Percentiles rank a stretch among this genome's conserved stretches.
Conservation (phyloP, 176 grass and related monocot species). For the Thinopyrum elongatum region DNA sequence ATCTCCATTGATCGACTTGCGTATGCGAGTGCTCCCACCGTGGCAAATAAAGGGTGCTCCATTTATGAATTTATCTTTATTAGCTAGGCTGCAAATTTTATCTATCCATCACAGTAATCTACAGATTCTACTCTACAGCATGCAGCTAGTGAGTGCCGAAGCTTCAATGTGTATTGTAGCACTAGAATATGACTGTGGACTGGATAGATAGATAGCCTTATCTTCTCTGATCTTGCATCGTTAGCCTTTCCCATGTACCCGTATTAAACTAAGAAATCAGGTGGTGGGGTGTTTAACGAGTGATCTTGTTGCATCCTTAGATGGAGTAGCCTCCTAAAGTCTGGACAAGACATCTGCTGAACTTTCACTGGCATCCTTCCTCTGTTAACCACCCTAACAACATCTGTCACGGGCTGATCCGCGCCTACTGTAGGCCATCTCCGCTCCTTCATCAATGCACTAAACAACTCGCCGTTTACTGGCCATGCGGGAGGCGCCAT, state of each 20-base stretch:
- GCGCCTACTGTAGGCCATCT: slow-evolving; percentile 1
- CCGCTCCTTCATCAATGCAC: slow-evolving; percentile 19
- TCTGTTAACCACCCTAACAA: slow-evolving; percentile 22
- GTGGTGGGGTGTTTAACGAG: slow-evolving; percentile 6
- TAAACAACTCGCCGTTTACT: slow-evolving; percentile 26
- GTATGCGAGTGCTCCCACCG: background rate
- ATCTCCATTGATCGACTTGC: slow-evolving; percentile 34
- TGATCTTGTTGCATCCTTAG: slow-evolving; percentile 51
- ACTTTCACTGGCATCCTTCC: slow-evolving; percentile 12
- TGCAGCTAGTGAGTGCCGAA: background rate
- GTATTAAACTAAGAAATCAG: slow-evolving; percentile 37
- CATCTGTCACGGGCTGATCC: slow-evolving; percentile 22
- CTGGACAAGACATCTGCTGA: slow-evolving; percentile 42
- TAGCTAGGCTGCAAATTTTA: background rate
- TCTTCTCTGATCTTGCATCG: background rate
- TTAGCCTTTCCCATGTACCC: slow-evolving; percentile 36
- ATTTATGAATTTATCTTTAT: background rate
- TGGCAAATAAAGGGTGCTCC: slow-evolving; percentile 26
- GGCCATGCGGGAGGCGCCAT: background rate
- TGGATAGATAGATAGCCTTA: background rate
- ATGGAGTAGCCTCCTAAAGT: slow-evolving; percentile 52
- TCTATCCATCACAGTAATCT: background rate
- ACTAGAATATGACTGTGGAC: slow-evolving; percentile 25
- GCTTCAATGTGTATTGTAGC: background rate
- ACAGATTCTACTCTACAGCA: background rate